phyloP scores from a whole-genome alignment of 2,329 filamentous ascomycete species.

The Dryadomyces quercivorus region DNA sequence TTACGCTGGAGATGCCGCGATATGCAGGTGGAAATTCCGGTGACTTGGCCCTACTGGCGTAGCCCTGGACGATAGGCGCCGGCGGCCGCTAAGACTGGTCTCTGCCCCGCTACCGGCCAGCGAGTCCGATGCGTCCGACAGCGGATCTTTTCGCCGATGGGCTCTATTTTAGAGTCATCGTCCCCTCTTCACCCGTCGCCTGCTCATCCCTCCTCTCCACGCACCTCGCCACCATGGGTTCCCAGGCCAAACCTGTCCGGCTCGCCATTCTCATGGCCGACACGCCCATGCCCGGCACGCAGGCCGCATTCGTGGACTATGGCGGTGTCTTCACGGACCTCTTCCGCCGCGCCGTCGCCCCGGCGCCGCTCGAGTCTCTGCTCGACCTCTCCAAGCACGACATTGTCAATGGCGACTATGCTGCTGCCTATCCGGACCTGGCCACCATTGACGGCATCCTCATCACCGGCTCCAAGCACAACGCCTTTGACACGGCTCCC shows the following conservation, averaged over 20 bases:
- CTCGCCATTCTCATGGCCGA: conserved; percentile 87
- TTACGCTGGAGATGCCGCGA: not conserved
- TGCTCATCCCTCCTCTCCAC: not conserved
- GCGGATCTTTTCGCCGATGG: too few relatives aligned
- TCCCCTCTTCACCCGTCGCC: not conserved
- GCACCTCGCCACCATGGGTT: conserved; percentile 12
- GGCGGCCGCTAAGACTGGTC: too few relatives aligned
- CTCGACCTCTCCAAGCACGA: conserved; percentile 56
- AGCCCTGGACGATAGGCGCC: too few relatives aligned
- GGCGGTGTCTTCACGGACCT: conserved; percentile 55
- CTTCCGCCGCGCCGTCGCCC: conserved; percentile 37
- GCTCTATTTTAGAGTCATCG: too few relatives aligned
- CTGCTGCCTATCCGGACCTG: conserved; percentile 52
- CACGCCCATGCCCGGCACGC: conserved; percentile 53
- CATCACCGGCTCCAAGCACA: conserved; percentile 64
- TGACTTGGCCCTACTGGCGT: too few relatives aligned
- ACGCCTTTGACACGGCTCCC: conserved; percentile 58
- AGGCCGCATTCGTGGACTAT: conserved; percentile 59
- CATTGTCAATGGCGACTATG: conserved; percentile 49
- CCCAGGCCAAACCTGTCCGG: conserved; percentile 40
- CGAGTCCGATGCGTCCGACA: not conserved
- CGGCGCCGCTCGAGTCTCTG: conserved; percentile 29
- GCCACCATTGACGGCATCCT: conserved; percentile 71
- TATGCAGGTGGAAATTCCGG: too few relatives aligned
- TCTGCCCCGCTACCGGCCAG: too few relatives aligned